These are phyloP conservation scores for Brassica nigra DNA, from an alignment of 345 rosid species.

Conservation along the genomic window DNA sequence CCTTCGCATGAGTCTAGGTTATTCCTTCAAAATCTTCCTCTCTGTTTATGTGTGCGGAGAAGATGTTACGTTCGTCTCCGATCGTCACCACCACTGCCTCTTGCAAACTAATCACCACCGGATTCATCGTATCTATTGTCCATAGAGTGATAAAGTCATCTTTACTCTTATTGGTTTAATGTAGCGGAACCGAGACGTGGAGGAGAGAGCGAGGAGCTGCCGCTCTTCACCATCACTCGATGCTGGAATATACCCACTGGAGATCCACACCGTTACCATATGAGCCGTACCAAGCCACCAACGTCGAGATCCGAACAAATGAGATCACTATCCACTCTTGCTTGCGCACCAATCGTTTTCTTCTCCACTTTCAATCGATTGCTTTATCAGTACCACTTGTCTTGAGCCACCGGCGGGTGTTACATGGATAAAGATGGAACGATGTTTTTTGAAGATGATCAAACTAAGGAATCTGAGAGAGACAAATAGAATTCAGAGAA, in stretches of 20 bases:
- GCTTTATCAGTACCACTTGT: background rate
- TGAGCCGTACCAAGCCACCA: background rate
- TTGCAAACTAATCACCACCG: no score
- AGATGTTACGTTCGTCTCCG: no score
- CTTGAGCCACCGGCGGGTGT: background rate
- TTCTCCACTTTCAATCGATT: background rate
- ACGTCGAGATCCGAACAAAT: background rate
- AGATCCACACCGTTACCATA: no score
- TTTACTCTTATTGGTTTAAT: background rate
- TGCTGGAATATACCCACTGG: no score
- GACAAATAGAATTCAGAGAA: no score
- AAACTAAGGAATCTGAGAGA: no score
- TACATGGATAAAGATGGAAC: background rate
- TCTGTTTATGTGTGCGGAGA: background rate
- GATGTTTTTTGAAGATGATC: background rate
- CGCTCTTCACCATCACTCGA: no score
- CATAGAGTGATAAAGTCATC: background rate
- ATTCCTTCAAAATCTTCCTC: background rate
- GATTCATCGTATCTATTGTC: background rate
- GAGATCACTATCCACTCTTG: background rate
- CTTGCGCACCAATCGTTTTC: background rate
- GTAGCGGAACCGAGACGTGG: background rate
- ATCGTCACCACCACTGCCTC: no score
- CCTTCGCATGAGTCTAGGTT: background rate
- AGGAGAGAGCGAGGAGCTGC: background rate